These are phyloP conservation scores for Rostrohypoxylon terebratum DNA, from an alignment of 495 filamentous ascomycete genomes.

Conservation along the genomic window DNA sequence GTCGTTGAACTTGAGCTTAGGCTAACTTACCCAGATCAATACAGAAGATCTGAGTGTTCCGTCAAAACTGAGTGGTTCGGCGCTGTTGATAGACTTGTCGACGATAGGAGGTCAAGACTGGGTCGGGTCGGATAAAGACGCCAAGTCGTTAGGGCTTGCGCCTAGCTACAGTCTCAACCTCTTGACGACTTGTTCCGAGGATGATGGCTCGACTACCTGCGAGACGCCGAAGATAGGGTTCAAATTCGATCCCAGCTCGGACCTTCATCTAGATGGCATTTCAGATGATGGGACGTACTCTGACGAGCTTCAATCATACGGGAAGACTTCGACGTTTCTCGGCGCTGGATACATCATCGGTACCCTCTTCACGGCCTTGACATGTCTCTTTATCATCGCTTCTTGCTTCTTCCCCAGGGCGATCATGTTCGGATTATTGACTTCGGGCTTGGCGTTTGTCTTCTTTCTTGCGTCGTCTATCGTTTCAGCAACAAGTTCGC, in stretches of 20 bases:
- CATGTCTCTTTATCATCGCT: constrained; percentile 41
- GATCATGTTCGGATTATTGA: constrained; percentile 30
- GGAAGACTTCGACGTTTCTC: constrained; percentile 45
- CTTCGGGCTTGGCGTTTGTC: constrained; percentile 43
- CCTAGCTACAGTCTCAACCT: constrained; percentile 50
- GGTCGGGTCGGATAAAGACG: constrained; percentile 46
- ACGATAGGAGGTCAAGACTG: constrained; percentile 48
- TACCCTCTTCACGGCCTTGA: constrained; percentile 38
- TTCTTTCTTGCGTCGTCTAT: constrained; percentile 49
- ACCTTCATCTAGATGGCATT: constrained; percentile 50
- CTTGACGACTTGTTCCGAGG: constrained; percentile 51
- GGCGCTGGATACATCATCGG: constrained; percentile 49
- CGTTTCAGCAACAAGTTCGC: constrained; percentile 44
- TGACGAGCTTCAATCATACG: constrained; percentile 43
- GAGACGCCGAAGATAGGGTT: constrained; percentile 45
- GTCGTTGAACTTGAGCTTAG: neutral
- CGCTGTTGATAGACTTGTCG: constrained; percentile 49
- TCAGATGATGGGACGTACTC: constrained; percentile 40
- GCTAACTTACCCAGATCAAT: constrained; percentile 45
- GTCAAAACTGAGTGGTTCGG: constrained; percentile 49
- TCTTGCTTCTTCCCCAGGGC: constrained; percentile 38
- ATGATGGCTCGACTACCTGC: constrained; percentile 46
- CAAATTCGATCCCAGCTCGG: constrained; percentile 49
- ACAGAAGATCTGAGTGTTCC: constrained; percentile 44
- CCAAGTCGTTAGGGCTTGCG: constrained; percentile 49